Conservation (phyloP, 371 early-diverging fungal genomes). For the Umbelopsis sp. region DNA sequence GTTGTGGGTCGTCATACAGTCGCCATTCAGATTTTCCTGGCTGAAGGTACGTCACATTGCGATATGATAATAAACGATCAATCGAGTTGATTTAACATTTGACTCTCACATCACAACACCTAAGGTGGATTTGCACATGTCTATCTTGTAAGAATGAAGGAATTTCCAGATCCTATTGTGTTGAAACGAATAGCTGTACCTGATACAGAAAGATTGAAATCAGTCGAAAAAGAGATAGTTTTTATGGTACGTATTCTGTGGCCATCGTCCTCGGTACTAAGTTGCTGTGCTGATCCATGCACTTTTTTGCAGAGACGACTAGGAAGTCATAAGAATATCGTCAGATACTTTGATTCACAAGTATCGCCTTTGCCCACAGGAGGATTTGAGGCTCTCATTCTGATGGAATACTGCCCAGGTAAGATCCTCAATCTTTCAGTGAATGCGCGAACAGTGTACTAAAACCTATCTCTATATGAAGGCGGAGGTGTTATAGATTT, state of each 20-base stretch:
- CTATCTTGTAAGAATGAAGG: constrained; percentile 73
- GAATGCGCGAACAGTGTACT: too few relatives aligned
- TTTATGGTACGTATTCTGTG: constrained; percentile 64
- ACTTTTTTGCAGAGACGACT: constrained; percentile 59
- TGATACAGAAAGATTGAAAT: constrained; percentile 66
- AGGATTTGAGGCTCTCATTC: constrained; percentile 79
- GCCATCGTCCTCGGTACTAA: neutral
- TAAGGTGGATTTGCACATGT: constrained; percentile 88
- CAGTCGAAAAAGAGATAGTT: constrained; percentile 74
- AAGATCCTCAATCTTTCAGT: constrained; percentile 16
- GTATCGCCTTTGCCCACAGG: constrained; percentile 62
- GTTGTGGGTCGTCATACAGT: constrained; percentile 58
- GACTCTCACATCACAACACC: constrained; percentile 18
- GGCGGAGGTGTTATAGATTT: constrained; percentile 87
- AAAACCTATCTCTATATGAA: constrained; percentile 18
- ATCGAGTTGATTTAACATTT: neutral
- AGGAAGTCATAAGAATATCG: constrained; percentile 83
- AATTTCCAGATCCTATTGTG: constrained; percentile 61
- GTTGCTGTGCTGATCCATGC: neutral
- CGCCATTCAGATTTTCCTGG: constrained; percentile 56
- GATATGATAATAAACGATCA: too few relatives aligned
- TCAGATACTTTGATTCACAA: constrained; percentile 76
- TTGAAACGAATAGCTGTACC: constrained; percentile 80
- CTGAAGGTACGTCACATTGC: constrained; percentile 38
- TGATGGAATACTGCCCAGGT: constrained; percentile 93